phyloP scores from a whole-genome alignment of 305 asterid species.

The Fraxinus sp. region DNA sequence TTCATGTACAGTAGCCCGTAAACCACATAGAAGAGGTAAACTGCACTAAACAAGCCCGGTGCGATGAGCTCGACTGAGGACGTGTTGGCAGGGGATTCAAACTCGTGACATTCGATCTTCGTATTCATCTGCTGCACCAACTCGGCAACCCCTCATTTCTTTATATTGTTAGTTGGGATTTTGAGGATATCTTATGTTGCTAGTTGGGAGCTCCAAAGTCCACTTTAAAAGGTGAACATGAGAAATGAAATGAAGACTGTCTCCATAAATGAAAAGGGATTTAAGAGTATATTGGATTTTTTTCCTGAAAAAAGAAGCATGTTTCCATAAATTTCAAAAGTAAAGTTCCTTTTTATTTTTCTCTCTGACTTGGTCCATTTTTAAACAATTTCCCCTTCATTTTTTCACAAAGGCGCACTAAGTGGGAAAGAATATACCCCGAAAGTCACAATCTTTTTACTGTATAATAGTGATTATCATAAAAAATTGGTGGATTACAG shows the following conservation, averaged over 20 bases:
- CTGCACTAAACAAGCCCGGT: too few relatives aligned
- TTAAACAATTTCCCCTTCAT: background rate
- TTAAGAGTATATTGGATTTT: too few relatives aligned
- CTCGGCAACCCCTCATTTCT: background rate
- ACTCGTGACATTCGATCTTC: too few relatives aligned
- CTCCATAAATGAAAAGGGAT: too few relatives aligned
- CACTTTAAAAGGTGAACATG: background rate
- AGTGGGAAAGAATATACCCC: background rate
- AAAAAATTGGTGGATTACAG: constrained; percentile 28
- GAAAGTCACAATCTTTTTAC: background rate
- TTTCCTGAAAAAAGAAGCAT: background rate
- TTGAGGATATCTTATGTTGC: background rate
- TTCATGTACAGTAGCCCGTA: too few relatives aligned
- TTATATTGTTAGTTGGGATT: background rate
- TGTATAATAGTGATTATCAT: background rate
- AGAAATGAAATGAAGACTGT: background rate
- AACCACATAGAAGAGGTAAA: too few relatives aligned
- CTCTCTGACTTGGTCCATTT: background rate
- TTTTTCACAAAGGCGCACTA: background rate
- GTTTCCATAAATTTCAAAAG: background rate
- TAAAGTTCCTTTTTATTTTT: background rate
- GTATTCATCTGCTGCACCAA: too few relatives aligned
- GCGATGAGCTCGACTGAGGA: too few relatives aligned
- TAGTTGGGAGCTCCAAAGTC: background rate
- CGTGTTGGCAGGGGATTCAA: too few relatives aligned